These are phyloP conservation scores for Ruellia speciosa DNA, from an alignment of 305 asterid genomes.

Conservation along the genomic window DNA sequence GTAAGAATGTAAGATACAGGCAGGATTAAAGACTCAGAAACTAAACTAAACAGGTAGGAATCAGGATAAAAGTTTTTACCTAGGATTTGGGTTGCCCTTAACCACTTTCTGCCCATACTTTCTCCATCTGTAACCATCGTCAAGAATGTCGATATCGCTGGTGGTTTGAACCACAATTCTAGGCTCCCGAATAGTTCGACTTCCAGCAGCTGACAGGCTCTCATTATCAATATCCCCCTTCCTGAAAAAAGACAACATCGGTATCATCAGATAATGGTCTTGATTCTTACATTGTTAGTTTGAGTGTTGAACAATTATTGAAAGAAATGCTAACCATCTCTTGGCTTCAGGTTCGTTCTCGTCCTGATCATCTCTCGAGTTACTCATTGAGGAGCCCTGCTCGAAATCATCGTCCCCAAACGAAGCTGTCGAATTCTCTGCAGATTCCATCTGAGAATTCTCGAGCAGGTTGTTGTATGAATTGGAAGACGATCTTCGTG, in stretches of 20 bases:
- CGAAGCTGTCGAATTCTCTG: conserved; percentile 65
- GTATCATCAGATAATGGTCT: neutral
- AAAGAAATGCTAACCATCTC: conserved; percentile 49
- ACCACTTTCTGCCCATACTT: conserved; percentile 94
- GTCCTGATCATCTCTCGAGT: conserved; percentile 54
- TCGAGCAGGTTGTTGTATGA: conserved; percentile 31
- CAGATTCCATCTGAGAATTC: conserved; percentile 26
- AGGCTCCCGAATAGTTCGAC: conserved; percentile 68
- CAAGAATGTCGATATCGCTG: conserved; percentile 87
- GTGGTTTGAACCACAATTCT: conserved; percentile 87
- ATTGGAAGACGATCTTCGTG: conserved; percentile 52
- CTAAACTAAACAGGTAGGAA: too few species aligned
- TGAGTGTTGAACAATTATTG: neutral
- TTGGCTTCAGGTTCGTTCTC: conserved; percentile 65
- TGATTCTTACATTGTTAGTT: neutral
- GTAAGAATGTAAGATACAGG: neutral
- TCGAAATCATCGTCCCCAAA: conserved; percentile 67
- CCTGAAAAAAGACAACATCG: conserved; percentile 36
- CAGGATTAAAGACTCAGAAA: conserved; percentile 3
- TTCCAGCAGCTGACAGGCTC: conserved; percentile 53
- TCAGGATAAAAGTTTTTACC: conserved; percentile 26
- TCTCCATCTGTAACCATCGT: conserved; percentile 93
- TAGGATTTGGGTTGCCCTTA: conserved; percentile 88
- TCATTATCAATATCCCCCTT: conserved; percentile 61
- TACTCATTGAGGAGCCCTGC: conserved; percentile 55